Evolutionary conservation across 495 filamentous ascomycete genomes (phyloP).

Genomic region (Talaromyces adpressus): DNA sequence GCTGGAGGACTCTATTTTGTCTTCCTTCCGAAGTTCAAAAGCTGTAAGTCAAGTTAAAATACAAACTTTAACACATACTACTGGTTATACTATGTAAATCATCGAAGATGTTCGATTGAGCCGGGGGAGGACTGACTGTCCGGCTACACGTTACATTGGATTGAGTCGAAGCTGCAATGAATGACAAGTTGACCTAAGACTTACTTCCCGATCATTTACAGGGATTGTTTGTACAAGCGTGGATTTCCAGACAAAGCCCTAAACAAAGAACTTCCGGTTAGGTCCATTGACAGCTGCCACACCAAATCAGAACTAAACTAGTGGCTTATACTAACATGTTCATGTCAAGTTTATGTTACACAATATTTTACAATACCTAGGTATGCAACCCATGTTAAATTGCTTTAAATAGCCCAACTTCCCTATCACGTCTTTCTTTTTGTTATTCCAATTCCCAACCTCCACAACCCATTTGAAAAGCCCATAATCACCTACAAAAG

Average conservation of each 20-base stretch:
- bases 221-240: background rate
- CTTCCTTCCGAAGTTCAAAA: background rate
- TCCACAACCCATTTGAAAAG: background rate
- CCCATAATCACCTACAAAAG: background rate
- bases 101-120: no score
- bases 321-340: background rate
- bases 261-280: no score
- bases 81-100: no score
- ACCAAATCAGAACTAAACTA: background rate
- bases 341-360: background rate
- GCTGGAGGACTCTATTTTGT: background rate
- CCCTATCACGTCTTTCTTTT: background rate
- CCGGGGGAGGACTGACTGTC: no score
- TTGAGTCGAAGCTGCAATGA: background rate
- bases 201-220: background rate
- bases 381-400: background rate
- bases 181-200: background rate
- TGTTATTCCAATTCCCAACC: background rate
- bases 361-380: background rate
- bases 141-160: background rate
- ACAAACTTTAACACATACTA: background rate
- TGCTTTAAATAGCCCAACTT: background rate
- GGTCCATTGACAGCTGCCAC: no score
- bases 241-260: no score
- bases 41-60: background rate